These are phyloP conservation scores for Allomyces macrogynus DNA, from an alignment of 192 early-diverging fungal species.

Conservation along the genomic window DNA sequence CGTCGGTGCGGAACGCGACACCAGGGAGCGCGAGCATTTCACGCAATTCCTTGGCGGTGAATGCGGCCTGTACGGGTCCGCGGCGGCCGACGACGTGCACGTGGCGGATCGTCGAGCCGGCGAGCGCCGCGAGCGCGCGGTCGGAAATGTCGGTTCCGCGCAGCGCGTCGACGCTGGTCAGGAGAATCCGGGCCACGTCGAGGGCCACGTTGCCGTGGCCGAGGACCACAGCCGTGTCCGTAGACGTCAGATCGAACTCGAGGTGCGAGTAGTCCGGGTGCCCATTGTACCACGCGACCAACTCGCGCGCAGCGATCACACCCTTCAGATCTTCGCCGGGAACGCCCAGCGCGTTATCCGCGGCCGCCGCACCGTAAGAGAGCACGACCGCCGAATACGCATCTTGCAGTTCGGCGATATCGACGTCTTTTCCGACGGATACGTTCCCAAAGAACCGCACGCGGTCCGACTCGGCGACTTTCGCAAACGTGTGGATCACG, in stretches of 20 bases:
- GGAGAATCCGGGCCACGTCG: slow-evolving; percentile 71
- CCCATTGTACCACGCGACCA: slow-evolving; percentile 95
- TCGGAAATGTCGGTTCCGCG: slow-evolving; percentile 69
- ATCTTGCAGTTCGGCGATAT: slow-evolving; percentile 25
- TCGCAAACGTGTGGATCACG: slow-evolving; percentile 67
- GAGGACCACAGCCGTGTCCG: slow-evolving; percentile 60
- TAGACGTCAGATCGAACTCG: slow-evolving; percentile 31
- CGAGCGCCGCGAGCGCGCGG: slow-evolving; percentile 41
- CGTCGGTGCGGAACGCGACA: slow-evolving; percentile 41
- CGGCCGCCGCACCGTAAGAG: slow-evolving; percentile 59
- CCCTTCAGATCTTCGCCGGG: slow-evolving; percentile 35
- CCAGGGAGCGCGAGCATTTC: slow-evolving; percentile 66
- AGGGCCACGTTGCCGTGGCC: slow-evolving; percentile 92
- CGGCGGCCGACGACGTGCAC: slow-evolving; percentile 75
- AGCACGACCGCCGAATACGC: slow-evolving; percentile 61
- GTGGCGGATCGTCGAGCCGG: slow-evolving; percentile 47
- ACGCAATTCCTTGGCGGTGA: slow-evolving; percentile 88
- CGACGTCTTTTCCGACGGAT: slow-evolving; percentile 28
- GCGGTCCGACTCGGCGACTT: slow-evolving; percentile 40
- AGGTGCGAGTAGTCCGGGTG: slow-evolving; percentile 42
- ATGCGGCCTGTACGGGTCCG: slow-evolving; percentile 77
- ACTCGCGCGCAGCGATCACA: slow-evolving; percentile 52
- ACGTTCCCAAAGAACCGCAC: slow-evolving; percentile 73
- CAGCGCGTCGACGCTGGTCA: slow-evolving; percentile 47
- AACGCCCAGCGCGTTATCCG: slow-evolving; percentile 45